phyloP scores from a whole-genome alignment of 2,329 filamentous ascomycete genomes.

The Fusarium praegraminearum region DNA sequence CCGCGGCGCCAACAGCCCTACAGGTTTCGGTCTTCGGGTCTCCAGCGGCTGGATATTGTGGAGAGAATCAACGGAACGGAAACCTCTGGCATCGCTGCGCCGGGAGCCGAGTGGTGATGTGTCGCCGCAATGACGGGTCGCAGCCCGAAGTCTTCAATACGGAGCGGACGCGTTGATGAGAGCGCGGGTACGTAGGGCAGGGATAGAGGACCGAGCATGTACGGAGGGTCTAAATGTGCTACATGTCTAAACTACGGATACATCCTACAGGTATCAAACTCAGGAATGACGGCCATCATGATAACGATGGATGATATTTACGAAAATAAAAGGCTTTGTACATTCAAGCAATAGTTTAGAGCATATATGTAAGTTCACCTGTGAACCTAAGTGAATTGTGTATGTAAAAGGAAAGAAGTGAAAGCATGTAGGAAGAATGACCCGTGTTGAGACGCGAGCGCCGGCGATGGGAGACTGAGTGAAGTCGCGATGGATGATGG shows the following conservation, averaged over 20 bases:
- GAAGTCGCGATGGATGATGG: neutral
- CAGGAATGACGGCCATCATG: neutral
- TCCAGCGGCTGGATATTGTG: slow-evolving; percentile 26
- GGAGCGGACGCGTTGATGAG: slow-evolving; percentile 32
- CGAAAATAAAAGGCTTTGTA: neutral
- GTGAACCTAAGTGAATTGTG: slow-evolving; percentile 4
- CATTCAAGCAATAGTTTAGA: neutral
- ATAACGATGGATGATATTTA: neutral
- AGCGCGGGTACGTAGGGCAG: slow-evolving; percentile 7
- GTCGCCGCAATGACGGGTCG: slow-evolving; percentile 20
- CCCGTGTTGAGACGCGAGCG: slow-evolving; percentile 16
- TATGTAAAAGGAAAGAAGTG: slow-evolving; percentile 40
- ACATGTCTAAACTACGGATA: neutral
- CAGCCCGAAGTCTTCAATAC: slow-evolving; percentile 14
- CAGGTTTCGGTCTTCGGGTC: slow-evolving; percentile 25
- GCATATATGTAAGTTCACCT: neutral
- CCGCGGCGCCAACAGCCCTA: slow-evolving; percentile 35
- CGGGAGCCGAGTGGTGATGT: slow-evolving; percentile 18
- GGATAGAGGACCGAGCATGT: neutral
- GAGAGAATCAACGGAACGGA: slow-evolving; percentile 31
- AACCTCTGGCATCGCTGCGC: slow-evolving; percentile 5
- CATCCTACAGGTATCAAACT: neutral
- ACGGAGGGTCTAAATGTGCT: neutral
- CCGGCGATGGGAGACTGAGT: neutral
- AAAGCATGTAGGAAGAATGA: slow-evolving; percentile 30